These are phyloP conservation scores for Volvox reticuliferus DNA, from an alignment of 139 green algal species.

Conservation along the genomic window DNA sequence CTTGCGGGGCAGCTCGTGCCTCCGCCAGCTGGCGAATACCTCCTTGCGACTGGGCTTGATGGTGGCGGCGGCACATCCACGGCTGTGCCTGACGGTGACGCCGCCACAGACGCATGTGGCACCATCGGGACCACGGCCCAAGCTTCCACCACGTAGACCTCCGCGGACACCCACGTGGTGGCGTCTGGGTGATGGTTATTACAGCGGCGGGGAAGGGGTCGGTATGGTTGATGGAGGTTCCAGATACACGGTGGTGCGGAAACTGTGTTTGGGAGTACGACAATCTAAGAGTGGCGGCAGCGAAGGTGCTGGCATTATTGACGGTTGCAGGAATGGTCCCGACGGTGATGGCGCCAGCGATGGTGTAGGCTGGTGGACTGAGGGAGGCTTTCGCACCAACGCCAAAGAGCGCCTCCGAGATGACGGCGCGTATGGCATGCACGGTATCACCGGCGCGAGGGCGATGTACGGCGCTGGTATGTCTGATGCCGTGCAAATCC, in stretches of 20 bases:
- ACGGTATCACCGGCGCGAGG: background rate
- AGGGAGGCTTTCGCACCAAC: background rate
- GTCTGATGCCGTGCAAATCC: too few relatives aligned
- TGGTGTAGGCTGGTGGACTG: background rate
- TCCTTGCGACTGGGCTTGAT: background rate
- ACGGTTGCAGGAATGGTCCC: background rate
- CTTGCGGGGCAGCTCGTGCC: background rate
- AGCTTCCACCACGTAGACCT: background rate
- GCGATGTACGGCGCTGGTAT: too few relatives aligned
- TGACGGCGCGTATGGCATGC: background rate
- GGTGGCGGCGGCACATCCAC: conserved; percentile 14
- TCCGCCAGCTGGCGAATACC: background rate
- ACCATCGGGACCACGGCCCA: background rate
- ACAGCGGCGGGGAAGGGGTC: background rate
- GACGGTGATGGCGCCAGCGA: background rate
- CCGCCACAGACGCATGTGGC: background rate
- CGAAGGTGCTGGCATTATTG: background rate
- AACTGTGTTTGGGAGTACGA: background rate
- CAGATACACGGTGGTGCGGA: background rate
- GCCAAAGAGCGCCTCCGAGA: background rate
- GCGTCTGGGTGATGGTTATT: background rate
- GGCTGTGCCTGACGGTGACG: background rate
- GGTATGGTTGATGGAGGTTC: background rate
- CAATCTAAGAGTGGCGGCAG: background rate
- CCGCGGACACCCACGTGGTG: background rate